Evolutionary conservation across 805 yeast species (phyloP).

Genomic region (Candida peoriensis): DNA sequence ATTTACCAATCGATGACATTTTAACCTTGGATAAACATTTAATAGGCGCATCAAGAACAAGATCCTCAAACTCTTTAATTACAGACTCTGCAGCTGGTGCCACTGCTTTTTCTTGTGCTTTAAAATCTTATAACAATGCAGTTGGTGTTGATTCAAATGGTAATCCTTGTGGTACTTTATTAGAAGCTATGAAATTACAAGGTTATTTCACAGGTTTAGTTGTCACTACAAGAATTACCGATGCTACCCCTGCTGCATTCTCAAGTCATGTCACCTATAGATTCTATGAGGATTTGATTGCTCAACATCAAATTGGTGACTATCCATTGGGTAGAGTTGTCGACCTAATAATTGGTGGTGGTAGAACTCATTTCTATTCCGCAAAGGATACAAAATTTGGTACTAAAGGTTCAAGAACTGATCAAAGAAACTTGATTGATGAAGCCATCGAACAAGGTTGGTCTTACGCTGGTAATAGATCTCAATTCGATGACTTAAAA

Average conservation of each 20-base stretch:
- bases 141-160: conserved; percentile 72
- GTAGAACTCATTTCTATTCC: conserved; percentile 78
- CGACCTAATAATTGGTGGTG: conserved; percentile 88
- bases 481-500: conserved; percentile 51
- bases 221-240: conserved; percentile 88
- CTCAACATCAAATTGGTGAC: conserved; percentile 79
- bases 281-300: conserved; percentile 77
- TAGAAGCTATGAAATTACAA: conserved; percentile 79
- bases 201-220: conserved; percentile 87
- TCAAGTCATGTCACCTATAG: conserved; percentile 75
- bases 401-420: conserved; percentile 57
- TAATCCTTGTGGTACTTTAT: conserved; percentile 79
- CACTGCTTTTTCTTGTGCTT: conserved; percentile 83
- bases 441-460: conserved; percentile 61
- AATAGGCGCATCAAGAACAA: conserved; percentile 81
- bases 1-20: conserved; percentile 48
- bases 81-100: conserved; percentile 99
- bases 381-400: conserved; percentile 27
- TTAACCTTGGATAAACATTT: conserved; percentile 62
- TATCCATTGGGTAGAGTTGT: conserved; percentile 76
- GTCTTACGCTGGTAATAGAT: conserved; percentile 56
- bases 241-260: conserved; percentile 93
- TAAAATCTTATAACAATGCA: conserved; percentile 85
- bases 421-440: conserved; percentile 60
- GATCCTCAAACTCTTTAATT: conserved; percentile 68